Evolutionary conservation across 441 rosid genomes (phyloP).

Genomic region (Oxalis stricta): DNA sequence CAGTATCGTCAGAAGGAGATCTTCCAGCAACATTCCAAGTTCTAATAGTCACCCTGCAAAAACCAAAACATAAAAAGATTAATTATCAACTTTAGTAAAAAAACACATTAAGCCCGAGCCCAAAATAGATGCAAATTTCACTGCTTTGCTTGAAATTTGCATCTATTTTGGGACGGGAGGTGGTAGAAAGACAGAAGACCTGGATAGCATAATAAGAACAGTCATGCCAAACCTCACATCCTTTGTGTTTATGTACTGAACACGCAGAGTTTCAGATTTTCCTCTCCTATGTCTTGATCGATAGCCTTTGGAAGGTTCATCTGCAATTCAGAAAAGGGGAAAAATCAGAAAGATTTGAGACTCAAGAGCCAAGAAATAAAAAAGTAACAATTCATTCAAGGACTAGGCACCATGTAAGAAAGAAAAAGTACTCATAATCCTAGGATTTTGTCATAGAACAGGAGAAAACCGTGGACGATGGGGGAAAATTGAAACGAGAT

Average conservation of each 20-base stretch:
- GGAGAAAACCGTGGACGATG: not conserved
- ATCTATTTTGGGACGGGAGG: too few species aligned
- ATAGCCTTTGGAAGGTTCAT: conserved; percentile 31
- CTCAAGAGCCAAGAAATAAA: not conserved
- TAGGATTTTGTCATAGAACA: not conserved
- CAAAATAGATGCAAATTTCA: not conserved
- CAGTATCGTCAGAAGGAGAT: conserved; percentile 55
- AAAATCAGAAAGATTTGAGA: conserved; percentile 6
- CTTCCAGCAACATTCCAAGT: conserved; percentile 99
- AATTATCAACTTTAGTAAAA: conserved; percentile 3
- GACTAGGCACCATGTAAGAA: not conserved
- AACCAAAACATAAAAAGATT: too few species aligned
- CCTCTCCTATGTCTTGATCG: conserved; percentile 65
- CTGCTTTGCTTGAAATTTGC: too few species aligned
- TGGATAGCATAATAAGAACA: conserved; percentile 1
- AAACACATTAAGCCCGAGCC: too few species aligned
- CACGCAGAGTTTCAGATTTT: conserved; percentile 85
- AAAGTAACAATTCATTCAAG: not conserved
- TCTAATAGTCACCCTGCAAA: conserved; percentile 57
- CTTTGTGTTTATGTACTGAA: conserved; percentile 78
- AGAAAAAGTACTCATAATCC: too few species aligned
- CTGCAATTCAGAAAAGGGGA: conserved; percentile 16
- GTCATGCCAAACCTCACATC: conserved; percentile 65
- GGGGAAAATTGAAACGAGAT: not conserved
- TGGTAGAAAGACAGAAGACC: too few species aligned